Conservation (phyloP, 164 flowering plant species). For the Paratinospora sagittata region DNA sequence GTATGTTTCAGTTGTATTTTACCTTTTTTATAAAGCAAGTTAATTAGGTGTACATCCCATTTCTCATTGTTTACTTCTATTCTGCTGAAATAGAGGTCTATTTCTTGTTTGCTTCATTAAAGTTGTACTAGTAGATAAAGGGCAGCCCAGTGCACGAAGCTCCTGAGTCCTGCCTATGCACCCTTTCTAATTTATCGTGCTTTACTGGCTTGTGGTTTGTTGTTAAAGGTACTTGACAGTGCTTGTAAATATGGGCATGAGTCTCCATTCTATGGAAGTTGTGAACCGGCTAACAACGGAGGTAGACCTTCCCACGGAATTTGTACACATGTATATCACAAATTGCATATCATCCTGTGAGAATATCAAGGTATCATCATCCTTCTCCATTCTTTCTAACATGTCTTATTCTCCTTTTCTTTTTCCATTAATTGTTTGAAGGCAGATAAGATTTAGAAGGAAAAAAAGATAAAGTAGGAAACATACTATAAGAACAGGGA, state of each 20-base stretch:
- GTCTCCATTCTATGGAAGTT: conserved; percentile 98
- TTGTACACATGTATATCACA: conserved; percentile 79
- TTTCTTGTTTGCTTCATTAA: background rate
- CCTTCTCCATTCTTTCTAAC: background rate
- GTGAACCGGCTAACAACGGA: conserved; percentile 91
- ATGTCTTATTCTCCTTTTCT: background rate
- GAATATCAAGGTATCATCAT: conserved; percentile 62
- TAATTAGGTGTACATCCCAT: too few relatives aligned
- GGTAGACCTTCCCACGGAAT: conserved; percentile 87
- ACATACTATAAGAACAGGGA: too few relatives aligned
- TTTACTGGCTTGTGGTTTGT: background rate
- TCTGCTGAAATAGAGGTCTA: background rate
- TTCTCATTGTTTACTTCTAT: background rate
- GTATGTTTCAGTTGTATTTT: conserved; percentile 34
- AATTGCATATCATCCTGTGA: conserved; percentile 91
- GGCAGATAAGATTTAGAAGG: too few relatives aligned
- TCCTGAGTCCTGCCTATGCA: too few relatives aligned
- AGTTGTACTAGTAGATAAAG: background rate
- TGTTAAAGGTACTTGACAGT: conserved; percentile 71
- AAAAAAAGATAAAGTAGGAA: too few relatives aligned
- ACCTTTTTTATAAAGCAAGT: background rate
- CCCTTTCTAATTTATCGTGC: background rate
- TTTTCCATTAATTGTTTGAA: too few relatives aligned
- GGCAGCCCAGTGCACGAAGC: too few relatives aligned
- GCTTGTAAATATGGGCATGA: conserved; percentile 96